Conservation (phyloP, 176 grass and related monocot species). For the Rhynchospora breviuscula region DNA sequence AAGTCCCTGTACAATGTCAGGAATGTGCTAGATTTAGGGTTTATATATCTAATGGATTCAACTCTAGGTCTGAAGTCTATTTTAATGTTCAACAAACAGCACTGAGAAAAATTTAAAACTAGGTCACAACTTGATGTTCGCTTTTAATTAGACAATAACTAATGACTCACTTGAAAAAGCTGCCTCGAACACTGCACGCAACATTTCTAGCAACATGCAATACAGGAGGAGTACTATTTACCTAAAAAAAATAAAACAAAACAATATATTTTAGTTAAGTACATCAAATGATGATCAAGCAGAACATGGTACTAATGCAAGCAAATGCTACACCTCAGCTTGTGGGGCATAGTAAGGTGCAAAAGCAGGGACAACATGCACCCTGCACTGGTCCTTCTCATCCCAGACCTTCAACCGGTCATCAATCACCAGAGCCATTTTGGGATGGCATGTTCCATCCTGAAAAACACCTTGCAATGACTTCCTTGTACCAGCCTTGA, state of each 20-base stretch:
- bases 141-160: slow-evolving; percentile 11
- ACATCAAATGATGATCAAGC: slow-evolving; percentile 19
- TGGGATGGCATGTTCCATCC: slow-evolving; percentile 83
- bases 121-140: neutral
- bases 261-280: slow-evolving; percentile 23
- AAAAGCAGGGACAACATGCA: slow-evolving; percentile 97
- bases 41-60: neutral
- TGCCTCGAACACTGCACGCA: slow-evolving; percentile 93
- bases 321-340: slow-evolving; percentile 73
- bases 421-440: slow-evolving; percentile 96
- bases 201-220: slow-evolving; percentile 98
- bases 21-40: neutral
- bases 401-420: slow-evolving; percentile 98
- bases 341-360: slow-evolving; percentile 97
- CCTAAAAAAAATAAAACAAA: slow-evolving; percentile 37
- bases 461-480: slow-evolving; percentile 92
- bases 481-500: slow-evolving; percentile 94
- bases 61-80: neutral
- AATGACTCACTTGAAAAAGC: slow-evolving; percentile 89
- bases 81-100: slow-evolving; percentile 13
- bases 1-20: slow-evolving; percentile 58
- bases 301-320: slow-evolving; percentile 17
- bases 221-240: slow-evolving; percentile 68
- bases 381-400: slow-evolving; percentile 91
- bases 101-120: neutral